These are phyloP conservation scores for Hygrocybe punicea DNA, from an alignment of 768 basidiomycete genomes.

Conservation along the genomic window DNA sequence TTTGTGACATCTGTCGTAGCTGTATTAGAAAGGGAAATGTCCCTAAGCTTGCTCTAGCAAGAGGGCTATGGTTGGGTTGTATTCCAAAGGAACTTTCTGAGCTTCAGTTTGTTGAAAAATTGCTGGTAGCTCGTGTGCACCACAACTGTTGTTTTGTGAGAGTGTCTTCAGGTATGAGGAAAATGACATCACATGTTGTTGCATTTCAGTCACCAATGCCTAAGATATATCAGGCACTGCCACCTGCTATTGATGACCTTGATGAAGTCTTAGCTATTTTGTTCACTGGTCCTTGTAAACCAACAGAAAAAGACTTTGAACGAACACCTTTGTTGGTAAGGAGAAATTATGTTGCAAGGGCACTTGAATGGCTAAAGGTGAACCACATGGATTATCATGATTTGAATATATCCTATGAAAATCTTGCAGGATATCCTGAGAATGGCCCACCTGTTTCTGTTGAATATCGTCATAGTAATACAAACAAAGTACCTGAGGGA, in stretches of 20 bases:
- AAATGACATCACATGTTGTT: constrained; percentile 10
- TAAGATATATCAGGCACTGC: constrained; percentile 31
- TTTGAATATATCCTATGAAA: constrained; percentile 25
- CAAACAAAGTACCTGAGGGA: constrained; percentile 9
- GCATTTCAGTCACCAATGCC: constrained; percentile 30
- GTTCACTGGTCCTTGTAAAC: constrained; percentile 26
- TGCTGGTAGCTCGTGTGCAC: constrained; percentile 19
- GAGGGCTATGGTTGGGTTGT: constrained; percentile 33
- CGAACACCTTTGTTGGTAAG: constrained; percentile 33
- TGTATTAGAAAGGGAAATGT: constrained; percentile 5
- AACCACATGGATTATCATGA: constrained; percentile 35
- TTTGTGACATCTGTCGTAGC: constrained; percentile 10
- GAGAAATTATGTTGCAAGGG: constrained; percentile 17
- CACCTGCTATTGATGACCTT: constrained; percentile 31
- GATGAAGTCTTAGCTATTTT: constrained; percentile 33
- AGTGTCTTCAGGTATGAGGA: constrained; percentile 19
- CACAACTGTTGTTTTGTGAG: constrained; percentile 28
- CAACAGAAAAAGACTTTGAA: constrained; percentile 28
- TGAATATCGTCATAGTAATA: constrained; percentile 14
- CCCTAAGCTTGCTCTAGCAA: constrained; percentile 23
- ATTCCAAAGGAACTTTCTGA: constrained; percentile 22
- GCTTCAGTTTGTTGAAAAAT: constrained; percentile 26
- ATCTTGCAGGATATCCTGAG: constrained; percentile 24
- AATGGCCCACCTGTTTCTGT: constrained; percentile 12
- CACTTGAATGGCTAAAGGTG: constrained; percentile 33